Evolutionary conservation across 2,329 filamentous ascomycete species (phyloP).

Genomic region (Monosporascus sp.): DNA sequence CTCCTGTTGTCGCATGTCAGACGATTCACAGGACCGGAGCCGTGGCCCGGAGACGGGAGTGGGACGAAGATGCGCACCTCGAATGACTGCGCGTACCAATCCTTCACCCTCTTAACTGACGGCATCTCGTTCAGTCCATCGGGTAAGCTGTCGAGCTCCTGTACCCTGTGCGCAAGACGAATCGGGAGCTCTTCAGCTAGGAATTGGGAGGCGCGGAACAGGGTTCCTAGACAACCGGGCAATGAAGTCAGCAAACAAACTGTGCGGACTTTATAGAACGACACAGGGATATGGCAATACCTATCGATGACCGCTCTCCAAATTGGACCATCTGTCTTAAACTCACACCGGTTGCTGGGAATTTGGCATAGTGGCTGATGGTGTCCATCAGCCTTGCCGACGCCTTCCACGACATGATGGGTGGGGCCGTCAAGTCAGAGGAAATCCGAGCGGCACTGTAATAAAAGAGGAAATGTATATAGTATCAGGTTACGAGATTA

Average conservation of each 20-base stretch:
- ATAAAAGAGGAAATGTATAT: not conserved
- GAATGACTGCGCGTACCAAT: slow-evolving; percentile 99
- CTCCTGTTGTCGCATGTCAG: slow-evolving; percentile 55
- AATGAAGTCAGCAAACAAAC: not conserved
- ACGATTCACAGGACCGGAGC: slow-evolving; percentile 24
- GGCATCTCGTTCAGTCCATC: slow-evolving; percentile 98
- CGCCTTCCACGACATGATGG: slow-evolving; percentile 87
- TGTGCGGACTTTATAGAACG: not conserved
- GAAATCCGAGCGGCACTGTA: too few species aligned
- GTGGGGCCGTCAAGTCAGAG: slow-evolving; percentile 15
- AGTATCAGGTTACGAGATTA: not conserved
- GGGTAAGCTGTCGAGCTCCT: slow-evolving; percentile 85
- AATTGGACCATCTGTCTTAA: slow-evolving; percentile 99
- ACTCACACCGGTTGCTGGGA: slow-evolving; percentile 93
- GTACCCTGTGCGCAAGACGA: slow-evolving; percentile 89
- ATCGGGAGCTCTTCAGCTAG: slow-evolving; percentile 97
- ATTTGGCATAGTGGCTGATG: slow-evolving; percentile 95
- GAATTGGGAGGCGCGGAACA: slow-evolving; percentile 97
- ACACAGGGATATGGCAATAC: slow-evolving; percentile 42
- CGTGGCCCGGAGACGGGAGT: not conserved
- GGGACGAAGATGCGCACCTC: slow-evolving; percentile 58
- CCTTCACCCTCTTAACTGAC: slow-evolving; percentile 87
- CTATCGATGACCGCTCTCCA: slow-evolving; percentile 85
- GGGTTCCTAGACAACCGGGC: slow-evolving; percentile 58
- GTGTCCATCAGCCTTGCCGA: slow-evolving; percentile 89